These are phyloP conservation scores for Phialocephala sp. DNA, from an alignment of 2,329 filamentous ascomycete genomes.

Conservation along the genomic window DNA sequence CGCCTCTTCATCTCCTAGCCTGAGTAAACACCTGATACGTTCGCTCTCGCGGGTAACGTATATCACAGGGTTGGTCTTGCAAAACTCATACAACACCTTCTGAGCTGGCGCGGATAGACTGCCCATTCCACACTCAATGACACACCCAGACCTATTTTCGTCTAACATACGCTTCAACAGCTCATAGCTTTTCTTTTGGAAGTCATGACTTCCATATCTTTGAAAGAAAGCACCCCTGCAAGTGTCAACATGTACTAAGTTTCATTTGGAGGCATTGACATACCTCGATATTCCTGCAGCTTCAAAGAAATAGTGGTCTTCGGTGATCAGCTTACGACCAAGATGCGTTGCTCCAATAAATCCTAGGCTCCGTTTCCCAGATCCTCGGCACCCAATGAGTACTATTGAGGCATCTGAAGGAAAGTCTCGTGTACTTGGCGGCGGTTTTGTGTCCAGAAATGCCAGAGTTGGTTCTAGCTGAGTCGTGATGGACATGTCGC, in stretches of 20 bases:
- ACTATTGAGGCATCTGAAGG: constrained; percentile 69
- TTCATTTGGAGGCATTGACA: not conserved
- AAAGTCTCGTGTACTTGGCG: constrained; percentile 36
- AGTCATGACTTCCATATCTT: constrained; percentile 63
- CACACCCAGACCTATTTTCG: constrained; percentile 62
- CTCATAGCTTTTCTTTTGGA: constrained; percentile 66
- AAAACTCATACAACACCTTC: constrained; percentile 65
- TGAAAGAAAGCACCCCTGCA: constrained; percentile 66
- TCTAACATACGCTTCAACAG: constrained; percentile 65
- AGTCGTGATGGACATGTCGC: constrained; percentile 38
- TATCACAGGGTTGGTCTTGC: constrained; percentile 70
- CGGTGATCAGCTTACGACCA: constrained; percentile 70
- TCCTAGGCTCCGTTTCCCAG: constrained; percentile 77
- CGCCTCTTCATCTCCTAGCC: constrained; percentile 50
- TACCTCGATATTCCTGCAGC: constrained; percentile 55
- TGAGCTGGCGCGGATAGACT: constrained; percentile 48
- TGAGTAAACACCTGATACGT: constrained; percentile 60
- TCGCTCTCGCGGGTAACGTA: constrained; percentile 70
- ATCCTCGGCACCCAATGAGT: constrained; percentile 73
- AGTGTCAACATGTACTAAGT: not conserved
- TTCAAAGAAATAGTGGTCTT: constrained; percentile 71
- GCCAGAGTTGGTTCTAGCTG: constrained; percentile 31
- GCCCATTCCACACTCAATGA: constrained; percentile 75
- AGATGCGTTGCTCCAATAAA: constrained; percentile 77
- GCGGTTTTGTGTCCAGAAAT: constrained; percentile 31